Conservation (phyloP, 306 rosid species). For the Malus orientalis region DNA sequence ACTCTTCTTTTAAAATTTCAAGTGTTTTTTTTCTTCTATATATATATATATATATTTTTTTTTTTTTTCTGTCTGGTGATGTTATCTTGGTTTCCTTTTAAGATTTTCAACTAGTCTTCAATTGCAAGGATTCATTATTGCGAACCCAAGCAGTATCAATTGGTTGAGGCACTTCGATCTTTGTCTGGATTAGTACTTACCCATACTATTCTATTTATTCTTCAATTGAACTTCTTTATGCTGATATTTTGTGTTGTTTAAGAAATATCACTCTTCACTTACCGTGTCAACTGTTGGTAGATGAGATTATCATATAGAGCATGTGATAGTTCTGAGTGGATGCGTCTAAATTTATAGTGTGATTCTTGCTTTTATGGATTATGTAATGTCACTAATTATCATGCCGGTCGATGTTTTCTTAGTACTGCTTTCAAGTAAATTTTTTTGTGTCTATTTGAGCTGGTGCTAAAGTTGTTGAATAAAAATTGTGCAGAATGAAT, state of each 20-base stretch:
- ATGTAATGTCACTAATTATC: background rate
- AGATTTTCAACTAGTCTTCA: background rate
- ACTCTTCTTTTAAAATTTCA: background rate
- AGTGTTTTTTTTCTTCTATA: background rate
- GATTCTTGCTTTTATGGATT: background rate
- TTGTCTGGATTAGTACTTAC: background rate
- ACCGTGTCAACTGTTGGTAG: background rate
- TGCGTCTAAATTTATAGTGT: background rate
- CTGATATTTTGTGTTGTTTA: background rate
- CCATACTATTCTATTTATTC: background rate
- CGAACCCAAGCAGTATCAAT: background rate
- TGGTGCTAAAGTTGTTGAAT: conserved; percentile 9
- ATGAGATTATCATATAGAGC: background rate
- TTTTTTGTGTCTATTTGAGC: background rate
- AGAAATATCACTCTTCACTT: background rate
- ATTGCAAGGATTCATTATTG: background rate
- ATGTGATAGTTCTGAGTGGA: background rate
- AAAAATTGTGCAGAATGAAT: conserved; percentile 30
- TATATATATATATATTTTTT: no score
- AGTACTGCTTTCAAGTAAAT: background rate
- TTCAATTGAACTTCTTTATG: background rate
- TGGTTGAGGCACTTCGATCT: background rate
- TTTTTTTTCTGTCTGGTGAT: background rate
- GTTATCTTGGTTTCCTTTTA: background rate
- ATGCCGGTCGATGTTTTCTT: background rate